Conservation (phyloP, 345 rosid species). For the Ricinus communis region DNA sequence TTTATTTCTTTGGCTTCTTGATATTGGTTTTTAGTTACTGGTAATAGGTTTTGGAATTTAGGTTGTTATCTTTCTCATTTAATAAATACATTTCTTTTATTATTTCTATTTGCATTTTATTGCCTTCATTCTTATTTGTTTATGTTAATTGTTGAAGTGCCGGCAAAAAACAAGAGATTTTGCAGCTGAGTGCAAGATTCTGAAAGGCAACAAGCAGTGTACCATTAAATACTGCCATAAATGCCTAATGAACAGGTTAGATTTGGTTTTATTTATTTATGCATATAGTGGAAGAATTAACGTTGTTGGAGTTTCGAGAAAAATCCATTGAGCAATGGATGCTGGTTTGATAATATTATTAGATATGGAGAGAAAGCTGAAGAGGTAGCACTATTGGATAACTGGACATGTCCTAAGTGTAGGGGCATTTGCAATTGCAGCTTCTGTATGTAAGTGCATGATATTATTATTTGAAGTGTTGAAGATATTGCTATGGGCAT, state of each 20-base stretch:
- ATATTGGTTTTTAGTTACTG: not conserved
- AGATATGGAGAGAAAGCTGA: conserved; percentile 77
- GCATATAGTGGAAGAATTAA: not conserved
- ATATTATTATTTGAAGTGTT: not conserved
- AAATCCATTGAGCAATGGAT: not conserved
- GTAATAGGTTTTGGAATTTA: not conserved
- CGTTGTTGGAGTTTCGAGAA: not conserved
- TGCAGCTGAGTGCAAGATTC: conserved; percentile 49
- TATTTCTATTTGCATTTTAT: not conserved
- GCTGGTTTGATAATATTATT: conserved; percentile 6
- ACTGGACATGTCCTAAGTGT: conserved; percentile 86
- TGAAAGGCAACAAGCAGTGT: conserved; percentile 43
- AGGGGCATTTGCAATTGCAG: conserved; percentile 86
- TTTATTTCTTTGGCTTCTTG: not conserved
- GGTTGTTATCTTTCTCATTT: not conserved
- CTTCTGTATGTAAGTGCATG: conserved; percentile 57
- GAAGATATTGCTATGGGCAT: not conserved
- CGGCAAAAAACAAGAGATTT: conserved; percentile 68
- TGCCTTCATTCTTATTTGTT: conserved; percentile 6
- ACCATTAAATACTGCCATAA: conserved; percentile 55
- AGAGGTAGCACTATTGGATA: conserved; percentile 41
- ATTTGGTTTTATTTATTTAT: conserved; percentile 3
- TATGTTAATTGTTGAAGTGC: conserved; percentile 50
- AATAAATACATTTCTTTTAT: not conserved
- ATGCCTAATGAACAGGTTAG: conserved; percentile 72